Evolutionary conservation across 164 flowering plant genomes (phyloP).

Genomic region (Piper betle): DNA sequence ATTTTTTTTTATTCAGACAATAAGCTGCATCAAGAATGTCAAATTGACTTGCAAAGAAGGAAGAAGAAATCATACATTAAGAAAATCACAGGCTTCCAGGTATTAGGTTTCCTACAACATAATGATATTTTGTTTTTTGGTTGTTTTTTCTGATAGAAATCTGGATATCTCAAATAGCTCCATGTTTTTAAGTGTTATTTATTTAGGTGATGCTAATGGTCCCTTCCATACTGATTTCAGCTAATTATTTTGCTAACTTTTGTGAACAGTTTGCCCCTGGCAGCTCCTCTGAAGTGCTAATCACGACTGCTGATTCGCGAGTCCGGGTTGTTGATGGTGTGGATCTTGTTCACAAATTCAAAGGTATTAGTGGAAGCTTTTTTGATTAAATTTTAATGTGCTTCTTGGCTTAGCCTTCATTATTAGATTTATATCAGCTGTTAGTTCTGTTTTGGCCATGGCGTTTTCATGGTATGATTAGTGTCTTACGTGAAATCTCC

Average conservation of each 20-base stretch:
- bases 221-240: background rate
- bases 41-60: constrained; percentile 71
- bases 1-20: constrained; percentile 35
- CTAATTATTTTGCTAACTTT: constrained; percentile 10
- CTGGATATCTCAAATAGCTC: background rate
- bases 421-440: too few species aligned
- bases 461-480: too few species aligned
- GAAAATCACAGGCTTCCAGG: constrained; percentile 99
- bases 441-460: too few species aligned
- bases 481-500: too few species aligned
- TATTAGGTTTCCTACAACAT: constrained; percentile 10
- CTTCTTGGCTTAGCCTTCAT: too few species aligned
- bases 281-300: constrained; percentile 81
- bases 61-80: constrained; percentile 82
- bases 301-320: constrained; percentile 94
- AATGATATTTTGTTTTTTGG: background rate
- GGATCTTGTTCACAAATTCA: constrained; percentile 83
- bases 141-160: background rate
- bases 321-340: constrained; percentile 73
- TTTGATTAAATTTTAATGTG: too few species aligned
- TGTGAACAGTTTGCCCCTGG: constrained; percentile 75
- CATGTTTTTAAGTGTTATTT: background rate
- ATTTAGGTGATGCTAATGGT: background rate
- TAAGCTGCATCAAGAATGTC: constrained; percentile 59
- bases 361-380: constrained; percentile 36